A percentile compares a stretch with the other conserved stretches of the same genome.
These are phyloP conservation scores for Pichia cephalocereana DNA, from an alignment of 805 yeast species.

Conservation along the genomic window DNA sequence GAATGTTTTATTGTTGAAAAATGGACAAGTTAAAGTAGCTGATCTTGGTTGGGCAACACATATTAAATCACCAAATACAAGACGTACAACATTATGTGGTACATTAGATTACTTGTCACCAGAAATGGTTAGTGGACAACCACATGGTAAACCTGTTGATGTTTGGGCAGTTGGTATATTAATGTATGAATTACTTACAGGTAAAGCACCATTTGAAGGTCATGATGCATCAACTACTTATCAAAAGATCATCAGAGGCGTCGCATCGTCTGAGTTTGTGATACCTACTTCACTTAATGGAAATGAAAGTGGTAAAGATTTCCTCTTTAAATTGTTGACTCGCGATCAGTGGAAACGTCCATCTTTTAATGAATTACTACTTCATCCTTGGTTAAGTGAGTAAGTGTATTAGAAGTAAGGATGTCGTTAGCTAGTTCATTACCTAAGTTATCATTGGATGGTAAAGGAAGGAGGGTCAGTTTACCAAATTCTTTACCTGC, in stretches of 20 bases:
- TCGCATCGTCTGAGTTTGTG: background rate
- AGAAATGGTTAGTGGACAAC: conserved; percentile 80
- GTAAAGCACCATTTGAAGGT: conserved; percentile 90
- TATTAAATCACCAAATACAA: conserved; percentile 31
- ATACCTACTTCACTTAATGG: background rate
- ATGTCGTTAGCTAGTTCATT: background rate
- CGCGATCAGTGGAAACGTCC: background rate
- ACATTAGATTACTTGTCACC: conserved; percentile 93
- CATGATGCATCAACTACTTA: conserved; percentile 57
- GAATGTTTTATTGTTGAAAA: conserved; percentile 66
- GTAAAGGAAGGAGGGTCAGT: background rate
- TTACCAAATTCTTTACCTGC: background rate
- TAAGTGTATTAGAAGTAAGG: no score
- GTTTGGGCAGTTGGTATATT: conserved; percentile 90
- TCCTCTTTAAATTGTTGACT: background rate
- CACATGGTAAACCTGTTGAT: conserved; percentile 73
- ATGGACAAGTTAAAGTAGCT: conserved; percentile 46
- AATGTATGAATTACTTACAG: conserved; percentile 78
- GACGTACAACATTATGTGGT: conserved; percentile 83
- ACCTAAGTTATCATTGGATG: background rate
- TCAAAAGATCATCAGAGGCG: background rate
- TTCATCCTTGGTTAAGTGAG: background rate
- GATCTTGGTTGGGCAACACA: conserved; percentile 94
- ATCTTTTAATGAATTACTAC: background rate
- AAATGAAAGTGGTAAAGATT: background rate